Conservation (phyloP, 306 rosid species). For the Lathyrus oleraceus region DNA sequence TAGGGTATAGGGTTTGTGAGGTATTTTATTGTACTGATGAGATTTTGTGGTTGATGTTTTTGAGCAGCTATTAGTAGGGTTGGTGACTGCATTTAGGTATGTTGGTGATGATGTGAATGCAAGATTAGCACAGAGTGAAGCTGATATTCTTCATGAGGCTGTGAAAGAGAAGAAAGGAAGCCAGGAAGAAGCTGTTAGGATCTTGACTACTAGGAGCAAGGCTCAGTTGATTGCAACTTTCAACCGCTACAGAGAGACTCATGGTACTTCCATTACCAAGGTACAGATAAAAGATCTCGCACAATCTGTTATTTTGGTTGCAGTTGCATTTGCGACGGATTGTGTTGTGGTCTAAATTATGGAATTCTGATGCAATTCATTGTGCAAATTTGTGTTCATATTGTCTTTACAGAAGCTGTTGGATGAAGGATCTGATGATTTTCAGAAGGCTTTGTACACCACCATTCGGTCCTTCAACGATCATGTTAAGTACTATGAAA, state of each 20-base stretch:
- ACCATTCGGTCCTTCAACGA: slow-evolving; percentile 58
- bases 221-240: slow-evolving; percentile 49
- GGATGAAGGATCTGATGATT: slow-evolving; percentile 46
- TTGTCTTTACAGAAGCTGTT: slow-evolving; percentile 48
- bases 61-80: slow-evolving; percentile 59
- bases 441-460: slow-evolving; percentile 57
- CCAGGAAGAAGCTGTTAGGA: slow-evolving; percentile 66
- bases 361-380: no score
- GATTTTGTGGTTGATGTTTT: slow-evolving; percentile 11
- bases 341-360: no score
- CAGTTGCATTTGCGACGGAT: no score
- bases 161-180: slow-evolving; percentile 61
- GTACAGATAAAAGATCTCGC: slow-evolving; percentile 31
- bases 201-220: slow-evolving; percentile 73
- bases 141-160: slow-evolving; percentile 69
- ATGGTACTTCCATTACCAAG: slow-evolving; percentile 65
- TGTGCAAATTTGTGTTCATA: no score
- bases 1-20: no score
- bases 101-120: slow-evolving; percentile 51
- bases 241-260: slow-evolving; percentile 58
- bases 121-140: slow-evolving; percentile 56
- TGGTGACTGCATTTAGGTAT: slow-evolving; percentile 53
- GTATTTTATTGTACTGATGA: no score
- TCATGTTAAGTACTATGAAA: slow-evolving; percentile 69
- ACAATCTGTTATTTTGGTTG: no score